phyloP scores from a whole-genome alignment of 306 rosid species.

The apple (Malus domestica) region ASM211411v1 NC_041799.1:28818001-28818500 shows the following conservation, averaged over 20 bases:
- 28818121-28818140: slow-evolving; percentile 56
- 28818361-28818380: slow-evolving; percentile 15
- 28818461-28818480: background rate
- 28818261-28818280: slow-evolving; percentile 8
- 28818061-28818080: slow-evolving; percentile 48
- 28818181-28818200: slow-evolving; percentile 51
- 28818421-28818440: slow-evolving; percentile 18
- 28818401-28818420: slow-evolving; percentile 13
- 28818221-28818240: slow-evolving; percentile 49
- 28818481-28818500: background rate
- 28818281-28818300: slow-evolving; percentile 34
- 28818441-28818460: slow-evolving; percentile 19
- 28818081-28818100: slow-evolving; percentile 41
- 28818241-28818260: slow-evolving; percentile 41
- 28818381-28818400: slow-evolving; percentile 4
- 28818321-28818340: slow-evolving; percentile 59
- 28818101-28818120: slow-evolving; percentile 46
- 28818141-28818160: slow-evolving; percentile 61
- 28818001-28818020: slow-evolving; percentile 30
- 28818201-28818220: slow-evolving; percentile 69
- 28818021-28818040: slow-evolving; percentile 27
- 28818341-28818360: slow-evolving; percentile 25
- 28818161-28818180: slow-evolving; percentile 53
- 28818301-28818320: slow-evolving; percentile 35
- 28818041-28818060: slow-evolving; percentile 40